Evolutionary conservation across 495 filamentous ascomycete genomes (phyloP).

Genomic region (Aspergillus sparsus): DNA sequence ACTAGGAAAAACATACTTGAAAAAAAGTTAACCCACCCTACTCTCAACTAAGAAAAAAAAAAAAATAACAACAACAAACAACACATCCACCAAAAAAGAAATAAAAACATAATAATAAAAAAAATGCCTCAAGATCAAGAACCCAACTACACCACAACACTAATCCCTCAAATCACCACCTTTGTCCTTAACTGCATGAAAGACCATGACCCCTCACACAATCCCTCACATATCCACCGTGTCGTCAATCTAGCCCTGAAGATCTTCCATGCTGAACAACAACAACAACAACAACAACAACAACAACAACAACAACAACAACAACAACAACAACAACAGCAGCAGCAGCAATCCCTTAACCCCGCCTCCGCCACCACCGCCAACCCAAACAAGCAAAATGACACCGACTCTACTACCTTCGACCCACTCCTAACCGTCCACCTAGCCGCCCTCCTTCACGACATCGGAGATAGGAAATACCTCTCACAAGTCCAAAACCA

Average conservation of each 20-base stretch:
- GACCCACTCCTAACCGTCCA: conserved; percentile 58
- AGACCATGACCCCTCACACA: conserved; percentile 80
- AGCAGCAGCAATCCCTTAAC: not conserved
- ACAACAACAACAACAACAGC: not conserved
- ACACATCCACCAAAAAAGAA: not conserved
- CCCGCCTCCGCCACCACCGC: conserved; percentile 9
- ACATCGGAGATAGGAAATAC: conserved; percentile 88
- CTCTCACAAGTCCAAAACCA: conserved; percentile 23
- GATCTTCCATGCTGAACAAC: conserved; percentile 50
- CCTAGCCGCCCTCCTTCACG: conserved; percentile 79
- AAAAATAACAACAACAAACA: not conserved
- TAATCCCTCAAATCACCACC: conserved; percentile 46
- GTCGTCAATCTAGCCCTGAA: conserved; percentile 71
- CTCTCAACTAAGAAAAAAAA: too few relatives aligned
- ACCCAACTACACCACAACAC: not conserved
- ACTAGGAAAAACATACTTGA: not conserved
- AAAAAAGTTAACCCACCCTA: not conserved
- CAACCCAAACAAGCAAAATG: conserved; percentile 17
- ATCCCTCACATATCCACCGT: conserved; percentile 78
- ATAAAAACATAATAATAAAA: not conserved
- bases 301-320: conserved; percentile 24
- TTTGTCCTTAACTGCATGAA: conserved; percentile 75
- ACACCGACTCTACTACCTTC: conserved; percentile 22
- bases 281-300: conserved; percentile 1
- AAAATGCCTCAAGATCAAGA: not conserved